Base-by-base conservation (phyloP, 1,284 basidiomycete species). In the Irpex sp. region DNA sequence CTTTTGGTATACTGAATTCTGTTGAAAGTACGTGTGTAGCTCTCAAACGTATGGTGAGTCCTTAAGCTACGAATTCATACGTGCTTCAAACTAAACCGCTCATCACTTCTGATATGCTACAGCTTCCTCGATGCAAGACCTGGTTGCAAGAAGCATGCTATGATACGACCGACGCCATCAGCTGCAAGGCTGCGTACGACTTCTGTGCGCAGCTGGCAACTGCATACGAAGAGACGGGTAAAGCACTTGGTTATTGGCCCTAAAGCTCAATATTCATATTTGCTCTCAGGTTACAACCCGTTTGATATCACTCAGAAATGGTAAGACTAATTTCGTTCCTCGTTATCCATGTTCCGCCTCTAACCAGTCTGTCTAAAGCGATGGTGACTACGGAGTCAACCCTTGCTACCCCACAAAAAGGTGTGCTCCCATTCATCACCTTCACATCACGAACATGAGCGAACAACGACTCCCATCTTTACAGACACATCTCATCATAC, bases 41-140 rank as follows among this genome's bases (percentile, higher is more conserved):
- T 15, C 75, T 77, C 70, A 76, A 75, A 63, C 70, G 73, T 61
- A 68, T 71, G 76, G 84, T 84, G 65, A 40, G 64, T 62, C 31
- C 5, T 34, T 34, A 6, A 1, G 17, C 6, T 0, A 47, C 15
- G 13, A 47, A 5, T 13, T 11, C 15, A 13, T 15, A 3, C 1
- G 31, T 40, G 59, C 57, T 21, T 59, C 8, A 4, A 1, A 6
- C 1, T 0, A 15, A 59, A 4, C 34, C 15, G 17, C 5, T 19
- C 34, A 19, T 54, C 26, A 36, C 58, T 11, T 57, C 31, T 34
- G 3, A 34, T 34, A 31, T 31, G 31, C 5, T 17, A 17, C 38
- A 72, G 73, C 37, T 74, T 5, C 70, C 74, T 1, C 69, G 74
- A 11, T 78, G 77, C 68, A 64, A 72, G 44, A 69, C 71, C 62